Percentiles rank a stretch among this genome's conserved stretches.
These are phyloP conservation scores for Trichoderma citrinoviride DNA, from an alignment of 2,329 filamentous ascomycete species.

Conservation along the genomic window DNA sequence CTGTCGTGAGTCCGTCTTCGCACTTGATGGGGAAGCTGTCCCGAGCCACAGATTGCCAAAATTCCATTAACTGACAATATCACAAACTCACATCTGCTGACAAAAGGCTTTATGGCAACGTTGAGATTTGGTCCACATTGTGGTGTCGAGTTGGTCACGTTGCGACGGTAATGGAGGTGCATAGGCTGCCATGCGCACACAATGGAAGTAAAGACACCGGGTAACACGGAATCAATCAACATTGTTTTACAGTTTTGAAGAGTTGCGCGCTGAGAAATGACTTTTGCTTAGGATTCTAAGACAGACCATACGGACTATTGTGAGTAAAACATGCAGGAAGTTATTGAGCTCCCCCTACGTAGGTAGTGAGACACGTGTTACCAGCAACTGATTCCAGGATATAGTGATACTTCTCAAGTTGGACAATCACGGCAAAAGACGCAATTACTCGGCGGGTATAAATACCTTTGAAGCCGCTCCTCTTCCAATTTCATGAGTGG, in stretches of 20 bases:
- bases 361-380: not conserved
- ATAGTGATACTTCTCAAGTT: not conserved
- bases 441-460: not conserved
- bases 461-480: not conserved
- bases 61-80: not conserved
- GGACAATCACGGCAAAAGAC: not conserved
- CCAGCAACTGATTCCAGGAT: not conserved
- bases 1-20: not conserved
- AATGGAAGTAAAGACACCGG: not conserved
- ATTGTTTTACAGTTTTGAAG: not conserved
- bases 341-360: not conserved
- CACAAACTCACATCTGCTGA: slow-evolving; percentile 3
- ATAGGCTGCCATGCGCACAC: not conserved
- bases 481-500: not conserved
- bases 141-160: not conserved
- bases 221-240: not conserved
- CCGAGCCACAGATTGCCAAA: not conserved
- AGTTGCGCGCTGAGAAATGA: not conserved
- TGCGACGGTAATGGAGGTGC: not conserved
- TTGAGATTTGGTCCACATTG: not conserved
- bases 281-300: not conserved
- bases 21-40: not conserved
- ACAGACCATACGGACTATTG: not conserved
- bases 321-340: not conserved
- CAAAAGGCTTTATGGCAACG: not conserved